These are phyloP conservation scores for Simmondsia chinensis DNA, from an alignment of 148 eudicot genomes.

Conservation along the genomic window DNA sequence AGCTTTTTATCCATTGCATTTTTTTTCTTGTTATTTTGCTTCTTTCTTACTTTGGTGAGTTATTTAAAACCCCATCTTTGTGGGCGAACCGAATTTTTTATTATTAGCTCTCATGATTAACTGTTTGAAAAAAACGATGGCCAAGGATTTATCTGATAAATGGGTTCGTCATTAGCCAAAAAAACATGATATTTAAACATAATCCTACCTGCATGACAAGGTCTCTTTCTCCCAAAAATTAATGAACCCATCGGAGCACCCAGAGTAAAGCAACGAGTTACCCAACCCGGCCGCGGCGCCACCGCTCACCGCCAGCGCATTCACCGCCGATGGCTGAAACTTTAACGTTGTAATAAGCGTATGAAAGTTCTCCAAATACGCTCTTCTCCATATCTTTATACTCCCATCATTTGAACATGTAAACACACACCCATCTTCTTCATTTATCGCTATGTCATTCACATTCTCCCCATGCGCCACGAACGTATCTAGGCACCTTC, in stretches of 20 bases:
- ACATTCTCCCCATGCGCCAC: slow-evolving; percentile 46
- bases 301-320: slow-evolving; percentile 44
- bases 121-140: no score
- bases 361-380: slow-evolving; percentile 43
- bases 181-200: no score
- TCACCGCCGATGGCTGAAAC: slow-evolving; percentile 44
- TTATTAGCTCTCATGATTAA: no score
- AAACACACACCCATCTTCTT: slow-evolving; percentile 52
- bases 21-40: no score
- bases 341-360: slow-evolving; percentile 48
- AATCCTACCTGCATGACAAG: slow-evolving; percentile 37
- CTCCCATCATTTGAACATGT: slow-evolving; percentile 59
- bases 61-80: no score
- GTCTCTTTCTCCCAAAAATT: slow-evolving; percentile 56
- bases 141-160: no score
- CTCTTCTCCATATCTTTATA: slow-evolving; percentile 61
- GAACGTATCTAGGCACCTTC: slow-evolving; percentile 46
- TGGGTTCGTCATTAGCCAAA: no score
- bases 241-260: slow-evolving; percentile 52
- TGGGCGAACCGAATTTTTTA: no score
- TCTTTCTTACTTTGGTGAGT: no score
- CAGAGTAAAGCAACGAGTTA: slow-evolving; percentile 52
- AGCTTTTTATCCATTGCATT: no score
- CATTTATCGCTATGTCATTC: slow-evolving; percentile 44
- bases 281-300: slow-evolving; percentile 2